Evolutionary conservation across 106 monocot species (phyloP), one percentile per base, ranked within the genome.

Genomic region (Dendrobium officinale): DNA sequence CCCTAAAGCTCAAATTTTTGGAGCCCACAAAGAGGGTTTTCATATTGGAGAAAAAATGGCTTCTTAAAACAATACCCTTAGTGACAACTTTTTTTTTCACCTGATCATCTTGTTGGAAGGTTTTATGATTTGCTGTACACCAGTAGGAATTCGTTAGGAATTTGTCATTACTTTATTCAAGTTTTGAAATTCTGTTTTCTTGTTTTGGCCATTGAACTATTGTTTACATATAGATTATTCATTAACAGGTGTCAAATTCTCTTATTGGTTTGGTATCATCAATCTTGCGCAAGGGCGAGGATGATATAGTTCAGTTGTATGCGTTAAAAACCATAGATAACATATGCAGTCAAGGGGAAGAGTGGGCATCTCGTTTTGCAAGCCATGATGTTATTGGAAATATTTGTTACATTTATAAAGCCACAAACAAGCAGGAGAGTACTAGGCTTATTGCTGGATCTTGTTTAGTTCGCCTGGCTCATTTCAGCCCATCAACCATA

Each of bases 311-410:
- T 7, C 99, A 99, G 70, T 86, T 99, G 26, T 99, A 99, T 84
- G 95, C 95, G 44, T 84, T 99, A 82, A 90, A 87, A 79, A 90
- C 93, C 40, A 88, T 99, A 77, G 99, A 99, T 70, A 99, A 99
- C 64, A 90, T 95, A 31, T 93, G 88, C 73, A 93, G 93, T 78
- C 99, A 95, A 86, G 99, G 99, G 27, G 81, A 79, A 42, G 91
- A 95, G 0, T 99, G 99, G 99, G 85, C 91, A 29, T 83, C 90
- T 44, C 95, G 99, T 81, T 99, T 99, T 85, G 84, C 85, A 56
- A 83, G 81, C 70, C 89, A 91, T 67, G 95, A 95, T 85, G 85
- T 87, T 43, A 91, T 99, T 47, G 86, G 82, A 54, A 91, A 99
- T 79, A 87, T 99, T 54, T 91, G 89, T 81, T 93, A 93, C 81